These are phyloP conservation scores for Emmonsiellopsis sp. DNA, from an alignment of 2,329 filamentous ascomycete genomes.

Conservation along the genomic window DNA sequence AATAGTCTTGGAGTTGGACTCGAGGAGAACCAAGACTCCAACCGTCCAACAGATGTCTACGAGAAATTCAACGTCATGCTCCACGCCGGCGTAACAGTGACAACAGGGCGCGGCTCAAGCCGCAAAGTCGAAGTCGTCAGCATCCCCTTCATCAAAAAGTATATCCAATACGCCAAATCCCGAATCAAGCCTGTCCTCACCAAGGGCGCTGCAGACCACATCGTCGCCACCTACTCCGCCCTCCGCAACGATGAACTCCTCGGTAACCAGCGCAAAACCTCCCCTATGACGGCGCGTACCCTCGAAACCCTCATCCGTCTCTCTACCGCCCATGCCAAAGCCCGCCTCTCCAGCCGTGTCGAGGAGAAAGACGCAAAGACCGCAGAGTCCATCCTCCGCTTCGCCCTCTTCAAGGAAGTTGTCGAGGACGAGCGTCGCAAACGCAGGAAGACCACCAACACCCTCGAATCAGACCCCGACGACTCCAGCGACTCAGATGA, in stretches of 20 bases:
- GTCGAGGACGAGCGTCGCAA: constrained; percentile 69
- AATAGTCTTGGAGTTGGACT: constrained; percentile 83
- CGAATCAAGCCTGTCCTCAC: constrained; percentile 84
- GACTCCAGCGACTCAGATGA: constrained; percentile 24
- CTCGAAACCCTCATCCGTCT: constrained; percentile 97
- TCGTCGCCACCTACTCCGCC: constrained; percentile 82
- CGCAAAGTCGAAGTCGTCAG: constrained; percentile 81
- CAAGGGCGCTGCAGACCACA: constrained; percentile 83
- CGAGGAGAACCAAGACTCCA: constrained; percentile 62
- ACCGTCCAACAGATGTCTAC: constrained; percentile 76
- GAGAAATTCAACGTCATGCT: constrained; percentile 97
- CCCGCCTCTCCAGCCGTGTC: constrained; percentile 75
- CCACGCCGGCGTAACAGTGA: constrained; percentile 78
- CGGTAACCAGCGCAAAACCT: constrained; percentile 85
- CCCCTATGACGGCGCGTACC: constrained; percentile 92
- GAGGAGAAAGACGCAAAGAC: constrained; percentile 82
- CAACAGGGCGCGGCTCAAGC: constrained; percentile 61
- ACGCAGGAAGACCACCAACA: constrained; percentile 68
- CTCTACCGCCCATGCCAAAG: constrained; percentile 90
- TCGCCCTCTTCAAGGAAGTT: constrained; percentile 95
- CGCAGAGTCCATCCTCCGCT: constrained; percentile 82
- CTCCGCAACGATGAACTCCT: constrained; percentile 93
- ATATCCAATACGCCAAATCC: constrained; percentile 95
- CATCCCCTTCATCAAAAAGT: constrained; percentile 99
- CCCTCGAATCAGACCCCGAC: constrained; percentile 54